Evolutionary conservation across 2,329 filamentous ascomycete species (phyloP).

Genomic region (Ophiostoma ulmi): DNA sequence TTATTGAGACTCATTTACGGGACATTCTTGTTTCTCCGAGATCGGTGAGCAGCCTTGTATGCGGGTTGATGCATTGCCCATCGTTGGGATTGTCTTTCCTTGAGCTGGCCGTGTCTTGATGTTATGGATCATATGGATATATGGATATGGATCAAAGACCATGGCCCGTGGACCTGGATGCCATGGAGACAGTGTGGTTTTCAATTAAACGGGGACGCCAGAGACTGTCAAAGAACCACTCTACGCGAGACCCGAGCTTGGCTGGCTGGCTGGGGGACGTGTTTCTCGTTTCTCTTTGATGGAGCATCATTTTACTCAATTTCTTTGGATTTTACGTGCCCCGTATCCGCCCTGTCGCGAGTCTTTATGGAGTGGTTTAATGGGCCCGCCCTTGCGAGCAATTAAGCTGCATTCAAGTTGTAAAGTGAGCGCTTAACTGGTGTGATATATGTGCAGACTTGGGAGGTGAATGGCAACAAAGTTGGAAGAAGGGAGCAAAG

Average conservation of each 20-base stretch:
- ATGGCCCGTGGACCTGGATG: background rate
- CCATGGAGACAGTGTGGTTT: constrained; percentile 11
- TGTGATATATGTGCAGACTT: background rate
- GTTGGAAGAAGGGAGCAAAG: background rate
- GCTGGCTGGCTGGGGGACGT: constrained; percentile 13
- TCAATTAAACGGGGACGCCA: background rate
- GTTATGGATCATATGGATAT: background rate
- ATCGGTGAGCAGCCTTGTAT: constrained; percentile 3
- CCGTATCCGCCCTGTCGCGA: background rate
- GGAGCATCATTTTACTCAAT: constrained; percentile 15
- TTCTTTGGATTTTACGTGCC: background rate
- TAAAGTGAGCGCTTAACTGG: background rate
- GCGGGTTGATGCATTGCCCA: background rate
- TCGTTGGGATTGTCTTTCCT: background rate
- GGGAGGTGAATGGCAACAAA: background rate
- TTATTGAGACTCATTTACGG: background rate
- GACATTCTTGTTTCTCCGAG: constrained; percentile 11
- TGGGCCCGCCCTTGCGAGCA: background rate
- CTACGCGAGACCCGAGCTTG: constrained; percentile 15
- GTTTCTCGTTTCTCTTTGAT: background rate
- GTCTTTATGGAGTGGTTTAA: background rate
- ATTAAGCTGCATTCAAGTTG: background rate
- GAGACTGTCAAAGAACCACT: constrained; percentile 13
- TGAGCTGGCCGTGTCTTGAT: background rate
- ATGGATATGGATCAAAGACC: background rate